Evolutionary conservation across 441 rosid genomes (phyloP).

Genomic region (Populus tomentosa): DNA sequence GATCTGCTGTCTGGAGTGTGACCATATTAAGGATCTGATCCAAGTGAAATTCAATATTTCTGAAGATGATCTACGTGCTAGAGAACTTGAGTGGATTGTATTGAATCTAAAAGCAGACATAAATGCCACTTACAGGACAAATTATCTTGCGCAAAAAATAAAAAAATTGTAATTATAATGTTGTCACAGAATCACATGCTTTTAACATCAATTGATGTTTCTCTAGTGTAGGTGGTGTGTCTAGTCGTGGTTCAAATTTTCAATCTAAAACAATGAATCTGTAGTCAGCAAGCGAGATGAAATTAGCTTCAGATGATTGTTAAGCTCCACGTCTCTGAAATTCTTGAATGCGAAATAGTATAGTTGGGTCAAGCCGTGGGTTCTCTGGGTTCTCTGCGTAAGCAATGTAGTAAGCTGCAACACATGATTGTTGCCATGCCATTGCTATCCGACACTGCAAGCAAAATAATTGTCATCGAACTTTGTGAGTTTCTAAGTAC

Average conservation of each 20-base stretch:
- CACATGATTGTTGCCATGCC: constrained; percentile 78
- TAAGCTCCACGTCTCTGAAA: constrained; percentile 48
- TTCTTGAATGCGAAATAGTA: constrained; percentile 58
- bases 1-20: not conserved
- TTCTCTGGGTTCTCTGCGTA: constrained; percentile 67
- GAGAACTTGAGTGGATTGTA: not conserved
- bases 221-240: not conserved
- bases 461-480: constrained; percentile 6
- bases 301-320: not conserved
- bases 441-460: constrained; percentile 62
- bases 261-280: not conserved
- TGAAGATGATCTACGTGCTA: not conserved
- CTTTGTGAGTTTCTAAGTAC: not conserved
- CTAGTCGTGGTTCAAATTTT: not conserved
- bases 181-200: not conserved
- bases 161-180: not conserved
- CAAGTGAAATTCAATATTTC: not conserved
- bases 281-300: not conserved
- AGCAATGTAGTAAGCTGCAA: constrained; percentile 73
- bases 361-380: constrained; percentile 43
- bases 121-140: not conserved
- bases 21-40: not conserved
- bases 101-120: not conserved
- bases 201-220: not conserved
- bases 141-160: not conserved